These are phyloP conservation scores for Mucor irregularis DNA, from an alignment of 371 early-diverging fungal species.

Conservation along the genomic window DNA sequence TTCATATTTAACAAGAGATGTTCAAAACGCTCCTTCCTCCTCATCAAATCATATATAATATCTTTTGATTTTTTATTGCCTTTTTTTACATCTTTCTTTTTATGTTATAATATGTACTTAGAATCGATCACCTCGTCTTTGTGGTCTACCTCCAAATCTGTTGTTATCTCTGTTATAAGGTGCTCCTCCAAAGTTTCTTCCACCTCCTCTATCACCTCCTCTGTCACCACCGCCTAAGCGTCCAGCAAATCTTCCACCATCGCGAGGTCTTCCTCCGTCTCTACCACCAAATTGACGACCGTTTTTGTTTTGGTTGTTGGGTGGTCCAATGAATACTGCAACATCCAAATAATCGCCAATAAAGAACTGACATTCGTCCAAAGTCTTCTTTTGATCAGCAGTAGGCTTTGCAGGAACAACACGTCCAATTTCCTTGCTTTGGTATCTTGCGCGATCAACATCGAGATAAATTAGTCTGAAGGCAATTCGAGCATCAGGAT, in stretches of 20 bases:
- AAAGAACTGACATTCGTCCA: slow-evolving; percentile 57
- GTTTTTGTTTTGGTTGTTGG: slow-evolving; percentile 6
- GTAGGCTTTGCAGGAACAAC: slow-evolving; percentile 46
- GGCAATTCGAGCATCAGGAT: slow-evolving; percentile 53
- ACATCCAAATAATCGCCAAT: slow-evolving; percentile 70
- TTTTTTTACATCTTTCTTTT: background rate
- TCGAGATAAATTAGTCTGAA: slow-evolving; percentile 60
- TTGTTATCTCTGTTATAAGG: slow-evolving; percentile 5
- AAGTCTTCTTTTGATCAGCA: slow-evolving; percentile 55
- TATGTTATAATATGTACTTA: slow-evolving; percentile 1
- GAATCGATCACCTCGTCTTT: slow-evolving; percentile 16
- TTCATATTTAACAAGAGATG: no score
- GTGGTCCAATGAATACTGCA: slow-evolving; percentile 52
- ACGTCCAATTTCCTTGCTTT: slow-evolving; percentile 52
- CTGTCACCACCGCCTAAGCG: slow-evolving; percentile 1
- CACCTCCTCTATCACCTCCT: slow-evolving; percentile 4
- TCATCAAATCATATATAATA: no score
- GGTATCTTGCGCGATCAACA: slow-evolving; percentile 40
- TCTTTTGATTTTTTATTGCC: background rate
- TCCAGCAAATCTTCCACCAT: slow-evolving; percentile 7
- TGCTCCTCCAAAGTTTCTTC: slow-evolving; percentile 4
- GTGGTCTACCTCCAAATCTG: slow-evolving; percentile 3
- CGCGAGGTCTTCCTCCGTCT: background rate
- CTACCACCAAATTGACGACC: slow-evolving; percentile 3
- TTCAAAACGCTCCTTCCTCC: no score